Base-by-base conservation (phyloP, 1,139 yeast genomes). In the Blastobotrys raffinosifermentans region DNA sequence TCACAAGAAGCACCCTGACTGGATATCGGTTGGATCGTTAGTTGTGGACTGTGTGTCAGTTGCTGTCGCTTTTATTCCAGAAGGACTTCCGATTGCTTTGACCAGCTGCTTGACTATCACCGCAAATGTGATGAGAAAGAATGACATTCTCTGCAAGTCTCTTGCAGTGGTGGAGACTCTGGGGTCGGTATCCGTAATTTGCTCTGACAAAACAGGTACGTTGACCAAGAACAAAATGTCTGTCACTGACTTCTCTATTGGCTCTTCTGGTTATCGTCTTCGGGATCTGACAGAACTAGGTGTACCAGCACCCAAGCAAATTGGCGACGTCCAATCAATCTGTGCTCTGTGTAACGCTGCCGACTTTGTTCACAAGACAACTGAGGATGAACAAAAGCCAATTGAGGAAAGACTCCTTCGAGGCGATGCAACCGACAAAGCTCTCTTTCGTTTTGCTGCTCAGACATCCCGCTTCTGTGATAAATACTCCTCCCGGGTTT, bases 161-260 rank as follows among this genome's bases (percentile, higher is more conserved):
- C 67, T 86, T 44, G 93, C 95, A 9, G 78, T 87, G 53, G 95
- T 86, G 21, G 77, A 72, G 46, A 73, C 77, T 15, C 56, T 72
- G 37, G 77, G 77, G 18, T 70, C 73, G 15, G 70, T 72, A 34
- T 65, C 68, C 39, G 73, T 72, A 40, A 58, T 72, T 37, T 72
- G 76, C 48, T 70, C 75, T 2, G 77, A 72, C 53, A 72, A 72
- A 47, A 72, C 77, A 7, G 77, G 77, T 31, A 72, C 77, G 6
- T 60, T 72, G 44, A 72, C 77, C 9, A 66, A 67, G 43, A 74
- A 74, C 41, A 64, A 67, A 38, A 72, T 72, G 76, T 55, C 63
- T 48, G 75, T 71, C 6, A 77, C 83, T 64, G 19, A 29, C 31
- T 29, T n/a, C 19, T 49, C 49, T 31, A 54, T 54, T 26, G 67